Evolutionary conservation across 495 filamentous ascomycete genomes (phyloP), one percentile per base, ranked within the genome.

Genomic region (Aspergillus sclerotioniger): DNA sequence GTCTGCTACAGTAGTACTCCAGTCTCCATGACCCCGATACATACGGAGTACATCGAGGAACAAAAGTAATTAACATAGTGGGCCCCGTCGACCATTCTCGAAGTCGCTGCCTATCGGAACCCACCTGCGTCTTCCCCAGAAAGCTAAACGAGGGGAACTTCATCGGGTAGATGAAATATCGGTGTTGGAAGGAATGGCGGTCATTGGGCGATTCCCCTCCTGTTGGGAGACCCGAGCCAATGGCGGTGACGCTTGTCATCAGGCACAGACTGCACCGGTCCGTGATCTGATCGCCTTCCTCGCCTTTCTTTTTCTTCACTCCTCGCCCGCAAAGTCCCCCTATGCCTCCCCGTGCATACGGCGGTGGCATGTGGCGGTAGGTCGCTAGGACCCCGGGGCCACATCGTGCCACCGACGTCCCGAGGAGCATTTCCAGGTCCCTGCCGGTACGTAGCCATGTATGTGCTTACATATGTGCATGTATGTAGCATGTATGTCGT

Each of bases 71-170:
- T 48, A 56, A 45, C 54, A 37, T 46, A 48, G 49, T 53, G 49
- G 56, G 31, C 50, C 56, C 9, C 21, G 41, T 44, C 37, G 50
- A 50, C 44, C 31, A 49, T 54, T 54, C 44, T 50, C 20, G 16
- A 29, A 51, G 28, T 29, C 12, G 44, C 51, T 49, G 20, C 57
- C 57, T 59, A 59, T 59, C 57, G 57, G 57, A 59, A 50, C 25
- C 32, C 15, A 54, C 19, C 44, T 43, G 51, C 16, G 8, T 50
- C 21, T 59, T 59, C 57, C 57, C 57, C 51, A 59, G 57, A 54
- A 59, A 45, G 49, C 55, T 58, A 47, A 53, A 31, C 56, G 47
- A 53, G 48, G 56, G 39, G 47, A 50, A 51, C 50, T 46, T 31
- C 46, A 31, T 57, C 28, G 54, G 47, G 31, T 25, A 17, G 54